Conservation (phyloP, 306 rosid species). For the Gleditsia sinensis region DNA sequence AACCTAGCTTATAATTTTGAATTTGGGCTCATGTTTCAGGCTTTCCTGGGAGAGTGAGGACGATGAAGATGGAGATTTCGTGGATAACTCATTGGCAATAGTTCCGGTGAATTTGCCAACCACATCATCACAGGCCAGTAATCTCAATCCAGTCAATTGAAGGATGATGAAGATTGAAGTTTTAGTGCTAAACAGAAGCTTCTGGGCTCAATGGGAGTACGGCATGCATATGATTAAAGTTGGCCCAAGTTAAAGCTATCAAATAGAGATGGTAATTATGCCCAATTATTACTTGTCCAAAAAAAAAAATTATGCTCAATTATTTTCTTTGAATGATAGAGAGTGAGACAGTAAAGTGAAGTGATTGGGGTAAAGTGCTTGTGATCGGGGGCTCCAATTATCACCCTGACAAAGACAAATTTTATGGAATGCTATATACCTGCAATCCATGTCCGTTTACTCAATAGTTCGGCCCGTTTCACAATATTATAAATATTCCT, state of each 20-base stretch:
- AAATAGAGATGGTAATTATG: neutral
- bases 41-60: conserved; percentile 31
- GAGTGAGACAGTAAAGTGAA: no score
- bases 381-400: no score
- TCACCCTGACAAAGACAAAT: no score
- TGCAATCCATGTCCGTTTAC: no score
- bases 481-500: no score
- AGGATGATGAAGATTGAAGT: no score
- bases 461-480: no score
- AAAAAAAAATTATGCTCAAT: no score
- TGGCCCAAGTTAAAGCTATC: conserved; percentile 24
- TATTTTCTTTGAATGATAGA: no score
- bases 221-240: conserved; percentile 39
- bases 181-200: conserved; percentile 42
- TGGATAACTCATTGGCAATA: conserved; percentile 40
- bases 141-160: conserved; percentile 43
- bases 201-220: conserved; percentile 39
- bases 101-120: conserved; percentile 37
- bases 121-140: conserved; percentile 16
- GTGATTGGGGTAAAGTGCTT: no score
- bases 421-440: no score
- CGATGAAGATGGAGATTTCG: conserved; percentile 21
- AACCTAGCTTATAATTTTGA: neutral
- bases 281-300: conserved; percentile 28
- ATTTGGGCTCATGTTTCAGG: conserved; percentile 32